Evolutionary conservation across 2,329 filamentous ascomycete genomes (phyloP).

Genomic region (Didymella pomorum): DNA sequence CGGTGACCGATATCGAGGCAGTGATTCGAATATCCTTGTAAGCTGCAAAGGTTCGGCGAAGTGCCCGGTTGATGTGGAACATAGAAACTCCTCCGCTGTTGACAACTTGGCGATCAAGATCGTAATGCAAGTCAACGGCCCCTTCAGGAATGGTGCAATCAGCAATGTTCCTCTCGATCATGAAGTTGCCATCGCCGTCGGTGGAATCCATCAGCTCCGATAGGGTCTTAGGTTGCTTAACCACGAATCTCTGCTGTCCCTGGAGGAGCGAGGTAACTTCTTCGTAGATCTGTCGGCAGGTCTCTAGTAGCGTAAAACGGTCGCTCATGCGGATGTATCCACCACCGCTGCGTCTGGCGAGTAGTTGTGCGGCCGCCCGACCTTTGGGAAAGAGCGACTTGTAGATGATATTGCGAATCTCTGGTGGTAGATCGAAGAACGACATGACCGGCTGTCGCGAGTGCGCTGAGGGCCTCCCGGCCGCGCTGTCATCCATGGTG

Average conservation of each 20-base stretch:
- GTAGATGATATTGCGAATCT: conserved; percentile 7
- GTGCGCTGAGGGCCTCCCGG: not conserved
- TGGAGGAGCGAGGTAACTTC: not conserved
- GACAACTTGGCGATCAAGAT: not conserved
- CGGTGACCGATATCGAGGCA: not conserved
- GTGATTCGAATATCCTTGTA: not conserved
- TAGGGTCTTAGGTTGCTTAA: not conserved
- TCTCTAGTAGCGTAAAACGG: not conserved
- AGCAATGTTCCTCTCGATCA: not conserved
- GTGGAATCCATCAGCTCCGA: not conserved
- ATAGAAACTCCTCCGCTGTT: not conserved
- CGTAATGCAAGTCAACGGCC: not conserved
- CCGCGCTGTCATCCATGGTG: not conserved
- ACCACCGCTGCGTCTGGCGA: not conserved
- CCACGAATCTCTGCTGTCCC: not conserved
- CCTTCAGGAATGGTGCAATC: not conserved
- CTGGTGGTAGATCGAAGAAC: not conserved
- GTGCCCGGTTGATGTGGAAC: not conserved
- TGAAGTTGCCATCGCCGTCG: not conserved
- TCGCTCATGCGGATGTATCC: conserved; percentile 1
- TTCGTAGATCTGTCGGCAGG: not conserved
- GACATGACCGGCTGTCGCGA: not conserved
- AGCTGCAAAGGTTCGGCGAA: not conserved
- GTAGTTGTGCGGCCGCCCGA: not conserved
- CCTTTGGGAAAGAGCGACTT: not conserved